These are phyloP conservation scores for Artemisia tridentata DNA, from an alignment of 129 eudicot genomes.

Conservation along the genomic window DNA sequence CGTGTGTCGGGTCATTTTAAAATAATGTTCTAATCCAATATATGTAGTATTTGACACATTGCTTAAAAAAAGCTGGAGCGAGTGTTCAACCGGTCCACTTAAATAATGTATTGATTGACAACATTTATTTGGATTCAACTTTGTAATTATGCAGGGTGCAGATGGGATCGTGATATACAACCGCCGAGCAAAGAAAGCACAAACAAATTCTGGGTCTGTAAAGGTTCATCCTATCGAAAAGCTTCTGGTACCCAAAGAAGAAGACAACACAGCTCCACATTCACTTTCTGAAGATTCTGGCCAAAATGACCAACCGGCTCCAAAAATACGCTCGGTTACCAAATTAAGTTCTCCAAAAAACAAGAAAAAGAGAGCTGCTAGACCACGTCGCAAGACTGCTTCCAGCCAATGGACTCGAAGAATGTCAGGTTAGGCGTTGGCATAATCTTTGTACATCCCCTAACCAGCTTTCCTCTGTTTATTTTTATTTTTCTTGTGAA, in stretches of 20 bases:
- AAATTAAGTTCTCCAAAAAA: slow-evolving; percentile 41
- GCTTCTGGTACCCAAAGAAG: slow-evolving; percentile 32
- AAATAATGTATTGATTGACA: not conserved
- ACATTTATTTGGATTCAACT: not conserved
- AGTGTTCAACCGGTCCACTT: too few relatives aligned
- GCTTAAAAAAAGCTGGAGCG: too few relatives aligned
- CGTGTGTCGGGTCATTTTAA: too few relatives aligned
- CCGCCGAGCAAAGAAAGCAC: slow-evolving; percentile 46
- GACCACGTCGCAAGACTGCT: slow-evolving; percentile 52
- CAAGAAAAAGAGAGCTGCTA: slow-evolving; percentile 49
- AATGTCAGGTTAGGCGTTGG: slow-evolving; percentile 38
- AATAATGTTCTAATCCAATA: too few relatives aligned
- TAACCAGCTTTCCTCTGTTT: slow-evolving; percentile 16
- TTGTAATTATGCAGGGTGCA: slow-evolving; percentile 40
- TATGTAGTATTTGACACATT: too few relatives aligned
- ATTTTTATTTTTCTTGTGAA: slow-evolving; percentile 31
- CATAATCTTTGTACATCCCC: slow-evolving; percentile 31
- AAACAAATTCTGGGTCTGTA: slow-evolving; percentile 34
- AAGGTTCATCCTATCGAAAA: slow-evolving; percentile 37
- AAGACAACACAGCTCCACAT: slow-evolving; percentile 15
- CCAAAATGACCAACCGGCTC: slow-evolving; percentile 44
- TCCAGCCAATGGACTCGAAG: slow-evolving; percentile 40
- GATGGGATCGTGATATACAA: slow-evolving; percentile 47
- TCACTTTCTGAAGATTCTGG: slow-evolving; percentile 26
- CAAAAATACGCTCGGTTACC: slow-evolving; percentile 42